Evolutionary conservation across 2,329 filamentous ascomycete genomes (phyloP), one percentile per base, ranked within the genome.

Genomic region (Allantophomopsis cytisporea): DNA sequence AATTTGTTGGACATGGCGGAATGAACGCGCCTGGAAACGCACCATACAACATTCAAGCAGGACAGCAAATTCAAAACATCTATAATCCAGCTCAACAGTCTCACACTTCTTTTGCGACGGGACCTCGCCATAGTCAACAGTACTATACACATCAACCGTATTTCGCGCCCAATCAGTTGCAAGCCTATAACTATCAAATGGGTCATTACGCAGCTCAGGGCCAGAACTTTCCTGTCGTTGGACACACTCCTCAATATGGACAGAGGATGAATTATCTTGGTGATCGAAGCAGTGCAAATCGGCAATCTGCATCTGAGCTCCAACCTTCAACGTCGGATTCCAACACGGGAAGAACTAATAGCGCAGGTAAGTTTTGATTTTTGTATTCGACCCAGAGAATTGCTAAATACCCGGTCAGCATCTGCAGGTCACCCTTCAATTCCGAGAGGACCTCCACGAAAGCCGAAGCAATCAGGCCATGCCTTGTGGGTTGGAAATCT

Each of bases 401-500:
- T 12, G 21, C 20, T 13, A 12, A 34, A 35, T n/a, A 23, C 16
- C 4, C 7, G 12, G 5, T 21, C 32, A 39, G 39, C 31, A 10
- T 31, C 39, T 31, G 18, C 18, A n/a, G 31, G 39, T n/a, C 33
- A 21, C 12, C 16, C 58, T 8, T 59, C 51, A 13, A 54, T 63
- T 3, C 72, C 72, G 28, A 66, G 75, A 48, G 76, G 76, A n/a
- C 76, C 75, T 4, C 74, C 76, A 30, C 65, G 76, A 47, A 81
- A 80, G 50, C 76, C 76, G 6, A 75, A 71, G 51, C 72, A 79
- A 54, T 77, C 69, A 65, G 89, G 88, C 1, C 83, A 94, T 56
- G 89, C 89, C 1, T 77, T 96, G 15, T 96, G 91, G 89, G 85
- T 96, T 20, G 91, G 91, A 32, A 96, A 96, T 54, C 66, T 96